Base-by-base conservation (phyloP, 257 asterid genomes). In the Plantago elongata region DNA sequence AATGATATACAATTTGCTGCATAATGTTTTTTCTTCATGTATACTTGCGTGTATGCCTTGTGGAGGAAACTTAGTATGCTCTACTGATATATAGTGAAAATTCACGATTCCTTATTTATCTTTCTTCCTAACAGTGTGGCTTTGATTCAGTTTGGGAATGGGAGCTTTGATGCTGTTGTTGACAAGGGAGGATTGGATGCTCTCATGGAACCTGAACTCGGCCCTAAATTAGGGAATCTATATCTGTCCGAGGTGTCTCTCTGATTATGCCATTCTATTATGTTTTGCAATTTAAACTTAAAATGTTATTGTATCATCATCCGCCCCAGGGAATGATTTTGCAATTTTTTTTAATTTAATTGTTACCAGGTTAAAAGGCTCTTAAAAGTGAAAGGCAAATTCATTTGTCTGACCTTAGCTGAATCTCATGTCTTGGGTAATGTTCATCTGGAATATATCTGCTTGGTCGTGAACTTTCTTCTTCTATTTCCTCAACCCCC, bases 121-220 rank as follows among this genome's bases (percentile, higher is more conserved):
- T 11, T 40, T 40, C 63, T 68, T 51, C 61, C 69, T 18, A 75
- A 57, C 46, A 27, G 67, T 61, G 37, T 63, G 40, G 51, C 52
- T 55, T 70, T 55, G 50, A 60, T 81, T 68, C 81, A 89, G 99
- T 82, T 89, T 74, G 72, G 57, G 5, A 66, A 71, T 59, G 96
- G 65, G 83, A 75, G 78, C 76, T 88, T 93, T 69, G 77, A 84
- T 66, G 82, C 78, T 67, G 67, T 93, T 51, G 68, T 89, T 30
- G 99, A 93, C 77, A 93, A 93, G 74, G 99, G 99, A 73, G 99
- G 99, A 56, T 75, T 93, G 91, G 99, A 93, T 83, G 94, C 99
- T 72, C 77, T 93, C 69, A 89, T 93, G 99, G 99, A 89, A 78
- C 97, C 99, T 9, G 69, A 77, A 78, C 94, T 75, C 63, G 96